Evolutionary conservation across 1,139 yeast genomes (phyloP).

Genomic region (Suhomyces wounanorum): DNA sequence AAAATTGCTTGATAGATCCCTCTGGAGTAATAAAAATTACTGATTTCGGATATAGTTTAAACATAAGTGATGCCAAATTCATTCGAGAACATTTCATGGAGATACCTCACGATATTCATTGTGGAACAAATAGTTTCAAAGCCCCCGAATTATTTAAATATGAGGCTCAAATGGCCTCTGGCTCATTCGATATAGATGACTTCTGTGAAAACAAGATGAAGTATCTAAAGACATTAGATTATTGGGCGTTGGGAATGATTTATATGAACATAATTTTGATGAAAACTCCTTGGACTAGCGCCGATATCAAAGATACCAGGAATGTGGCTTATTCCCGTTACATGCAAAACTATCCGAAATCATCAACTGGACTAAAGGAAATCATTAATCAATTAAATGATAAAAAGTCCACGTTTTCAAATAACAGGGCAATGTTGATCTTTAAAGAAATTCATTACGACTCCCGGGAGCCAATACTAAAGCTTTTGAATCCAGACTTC

Average conservation of each 20-base stretch:
- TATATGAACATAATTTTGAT: constrained; percentile 48
- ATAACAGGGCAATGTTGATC: constrained; percentile 36
- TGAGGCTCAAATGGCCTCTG: constrained; percentile 21
- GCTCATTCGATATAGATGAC: constrained; percentile 9
- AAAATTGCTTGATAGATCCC: constrained; percentile 49
- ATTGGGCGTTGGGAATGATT: constrained; percentile 55
- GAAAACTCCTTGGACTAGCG: constrained; percentile 51
- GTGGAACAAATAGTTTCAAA: constrained; percentile 57
- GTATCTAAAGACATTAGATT: constrained; percentile 34
- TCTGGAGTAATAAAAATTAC: constrained; percentile 48
- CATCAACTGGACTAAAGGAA: constrained; percentile 8
- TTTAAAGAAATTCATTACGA: constrained; percentile 45
- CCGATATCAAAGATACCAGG: constrained; percentile 26
- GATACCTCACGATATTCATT: constrained; percentile 31
- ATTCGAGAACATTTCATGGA: constrained; percentile 19
- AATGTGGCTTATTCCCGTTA: constrained; percentile 16
- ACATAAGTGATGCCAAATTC: constrained; percentile 24
- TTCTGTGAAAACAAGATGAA: constrained; percentile 10
- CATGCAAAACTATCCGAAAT: constrained; percentile 16
- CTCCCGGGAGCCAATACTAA: constrained; percentile 35
- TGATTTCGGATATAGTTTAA: constrained; percentile 56
- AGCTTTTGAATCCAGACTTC: constrained; percentile 37
- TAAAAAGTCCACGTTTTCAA: constrained; percentile 15
- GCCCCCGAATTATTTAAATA: constrained; percentile 52
- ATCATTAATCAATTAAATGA: constrained; percentile 19